Evolutionary conservation across 2,329 filamentous ascomycete species (phyloP).

Genomic region (Phaeosphaeria sp.): DNA sequence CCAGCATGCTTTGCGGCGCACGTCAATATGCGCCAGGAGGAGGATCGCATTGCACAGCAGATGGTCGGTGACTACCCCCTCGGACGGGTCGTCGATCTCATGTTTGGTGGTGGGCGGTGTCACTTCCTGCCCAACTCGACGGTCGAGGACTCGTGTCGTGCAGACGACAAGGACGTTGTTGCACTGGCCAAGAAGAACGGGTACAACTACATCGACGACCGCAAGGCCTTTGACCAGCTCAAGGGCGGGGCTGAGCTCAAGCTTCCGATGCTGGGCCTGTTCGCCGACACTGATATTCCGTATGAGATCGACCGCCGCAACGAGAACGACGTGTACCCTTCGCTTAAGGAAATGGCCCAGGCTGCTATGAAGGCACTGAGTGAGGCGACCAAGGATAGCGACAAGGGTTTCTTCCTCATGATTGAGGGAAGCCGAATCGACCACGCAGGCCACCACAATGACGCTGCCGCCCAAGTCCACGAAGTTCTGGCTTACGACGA

Average conservation of each 20-base stretch:
- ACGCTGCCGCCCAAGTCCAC: conserved; percentile 65
- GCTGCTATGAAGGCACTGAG: conserved; percentile 81
- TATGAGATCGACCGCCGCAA: conserved; percentile 90
- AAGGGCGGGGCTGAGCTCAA: conserved; percentile 69
- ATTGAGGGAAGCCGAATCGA: conserved; percentile 97
- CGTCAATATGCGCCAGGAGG: conserved; percentile 77
- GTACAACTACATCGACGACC: conserved; percentile 78
- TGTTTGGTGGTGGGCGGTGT: conserved; percentile 91
- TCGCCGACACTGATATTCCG: conserved; percentile 82
- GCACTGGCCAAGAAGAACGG: conserved; percentile 76
- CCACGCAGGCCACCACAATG: conserved; percentile 76
- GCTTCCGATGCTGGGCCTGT: conserved; percentile 86
- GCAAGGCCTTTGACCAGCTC: conserved; percentile 77
- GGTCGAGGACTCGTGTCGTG: conserved; percentile 75
- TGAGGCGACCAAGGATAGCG: conserved; percentile 79
- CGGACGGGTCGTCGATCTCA: conserved; percentile 86
- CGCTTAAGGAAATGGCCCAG: conserved; percentile 86
- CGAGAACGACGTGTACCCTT: conserved; percentile 81
- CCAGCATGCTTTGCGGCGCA: conserved; percentile 94
- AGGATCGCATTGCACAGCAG: conserved; percentile 91
- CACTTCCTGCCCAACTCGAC: conserved; percentile 88
- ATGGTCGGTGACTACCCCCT: conserved; percentile 88
- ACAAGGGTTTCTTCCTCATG: conserved; percentile 98
- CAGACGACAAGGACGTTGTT: conserved; percentile 78
- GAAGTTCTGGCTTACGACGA: conserved; percentile 96